Evolutionary conservation across 2,329 filamentous ascomycete genomes (phyloP), one percentile per base, ranked within the genome.

Genomic region (Arthrinium puccinioides): DNA sequence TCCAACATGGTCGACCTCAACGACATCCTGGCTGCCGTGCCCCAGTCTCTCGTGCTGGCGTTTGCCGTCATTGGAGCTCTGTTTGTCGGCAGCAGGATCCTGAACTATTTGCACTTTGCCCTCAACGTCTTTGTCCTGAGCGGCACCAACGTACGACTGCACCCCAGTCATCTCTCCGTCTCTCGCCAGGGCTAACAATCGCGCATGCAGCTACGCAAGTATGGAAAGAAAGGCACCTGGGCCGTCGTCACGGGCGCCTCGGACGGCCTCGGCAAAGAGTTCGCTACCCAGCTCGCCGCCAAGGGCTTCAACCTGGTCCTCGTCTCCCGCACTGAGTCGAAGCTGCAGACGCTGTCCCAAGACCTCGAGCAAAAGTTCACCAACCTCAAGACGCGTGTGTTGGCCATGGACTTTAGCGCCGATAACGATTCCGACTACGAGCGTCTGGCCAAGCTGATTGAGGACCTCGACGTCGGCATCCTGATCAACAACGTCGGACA

Each of bases 401-500:
- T 95, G 21, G 80, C 88, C 20, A 96, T 98, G 86, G 92, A 98
- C 67, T 98, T 92, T 61, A 72, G 87, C 7, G 68, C 78, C 55
- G 84, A 95, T 61, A 70, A 81, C 47, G 81, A 92, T 45, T 68
- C 70, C 38, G 89, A 97, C 64, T 97, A 92, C 67, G 74, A 78
- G 39, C 73, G 74, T 32, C 71, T 98, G 33, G 75, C 78, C 47
- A 67, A 76, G 45, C 62, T 87, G 18, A 66, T 95, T 35, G 63
- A 77, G 15, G 82, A 74, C 7, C 75, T 94, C 26, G 89, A 96
- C 48, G 68, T 98, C 19, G 82, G 82, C 30, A 84, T 98, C 44
- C 68, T 98, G 45, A 74, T 98, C 70, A 98, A 98, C 74, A 98
- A 98, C 54, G 92, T 98, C 38, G 92, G 92, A 47, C 82, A 88